A percentile compares a stretch with the other conserved stretches of the same genome.
Evolutionary conservation across 257 asterid genomes (phyloP).

Genomic region (Marsdenia floribunda): DNA sequence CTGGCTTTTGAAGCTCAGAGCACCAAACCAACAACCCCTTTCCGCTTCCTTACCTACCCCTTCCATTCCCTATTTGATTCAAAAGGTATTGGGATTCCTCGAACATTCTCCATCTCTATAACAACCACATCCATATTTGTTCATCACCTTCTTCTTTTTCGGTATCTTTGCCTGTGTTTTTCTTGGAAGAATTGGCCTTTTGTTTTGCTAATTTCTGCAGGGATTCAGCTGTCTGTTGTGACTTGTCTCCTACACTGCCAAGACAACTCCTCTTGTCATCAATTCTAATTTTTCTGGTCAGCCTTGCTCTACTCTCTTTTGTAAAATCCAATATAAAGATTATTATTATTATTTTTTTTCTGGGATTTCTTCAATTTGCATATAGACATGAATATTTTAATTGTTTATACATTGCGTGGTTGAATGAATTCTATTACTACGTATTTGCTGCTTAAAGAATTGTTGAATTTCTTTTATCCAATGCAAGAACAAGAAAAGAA

Average conservation of each 20-base stretch:
- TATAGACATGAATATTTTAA: not conserved
- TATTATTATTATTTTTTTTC: not conserved
- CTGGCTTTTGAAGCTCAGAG: too few relatives aligned
- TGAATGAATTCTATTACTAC: not conserved
- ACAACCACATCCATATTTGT: not conserved
- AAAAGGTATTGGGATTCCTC: too few relatives aligned
- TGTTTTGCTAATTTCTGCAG: not conserved
- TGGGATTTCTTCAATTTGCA: not conserved
- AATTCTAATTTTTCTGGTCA: not conserved
- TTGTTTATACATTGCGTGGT: not conserved
- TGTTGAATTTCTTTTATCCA: constrained; percentile 1
- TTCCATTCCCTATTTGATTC: too few relatives aligned
- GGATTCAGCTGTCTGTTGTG: not conserved
- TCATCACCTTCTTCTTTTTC: not conserved
- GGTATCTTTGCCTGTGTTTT: not conserved
- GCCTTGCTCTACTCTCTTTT: not conserved
- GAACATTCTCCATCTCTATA: too few relatives aligned
- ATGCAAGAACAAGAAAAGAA: not conserved
- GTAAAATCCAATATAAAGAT: not conserved
- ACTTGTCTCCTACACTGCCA: not conserved
- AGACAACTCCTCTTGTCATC: not conserved
- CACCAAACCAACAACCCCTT: too few relatives aligned
- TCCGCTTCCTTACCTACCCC: too few relatives aligned
- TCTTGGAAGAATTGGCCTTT: not conserved
- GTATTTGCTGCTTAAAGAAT: not conserved